These are phyloP conservation scores for Hypericum perforatum DNA, from an alignment of 345 rosid species.

Conservation along the genomic window DNA sequence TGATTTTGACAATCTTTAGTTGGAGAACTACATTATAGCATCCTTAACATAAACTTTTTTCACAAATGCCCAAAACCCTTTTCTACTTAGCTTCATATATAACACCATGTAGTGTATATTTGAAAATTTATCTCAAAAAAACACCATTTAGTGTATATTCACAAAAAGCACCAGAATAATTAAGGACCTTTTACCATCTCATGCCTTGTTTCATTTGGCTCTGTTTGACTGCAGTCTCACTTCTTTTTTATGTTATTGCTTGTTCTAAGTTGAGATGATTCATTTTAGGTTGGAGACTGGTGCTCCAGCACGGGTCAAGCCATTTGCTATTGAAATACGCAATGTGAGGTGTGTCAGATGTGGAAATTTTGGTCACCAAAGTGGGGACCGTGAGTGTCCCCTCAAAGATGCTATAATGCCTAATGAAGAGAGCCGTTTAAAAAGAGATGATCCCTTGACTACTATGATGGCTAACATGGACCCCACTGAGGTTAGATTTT, in stretches of 20 bases:
- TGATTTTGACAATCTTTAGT: too few species aligned
- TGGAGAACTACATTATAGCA: too few species aligned
- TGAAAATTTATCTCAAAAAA: too few species aligned
- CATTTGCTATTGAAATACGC: conserved; percentile 85
- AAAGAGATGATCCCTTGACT: conserved; percentile 92
- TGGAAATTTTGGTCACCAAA: conserved; percentile 87
- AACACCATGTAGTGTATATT: too few species aligned
- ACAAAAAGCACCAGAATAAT: too few species aligned
- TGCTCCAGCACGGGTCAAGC: conserved; percentile 62
- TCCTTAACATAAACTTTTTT: too few species aligned
- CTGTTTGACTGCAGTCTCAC: neutral
- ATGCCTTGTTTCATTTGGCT: too few species aligned
- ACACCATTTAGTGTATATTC: too few species aligned
- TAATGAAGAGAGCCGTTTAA: conserved; percentile 75
- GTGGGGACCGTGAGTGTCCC: conserved; percentile 97
- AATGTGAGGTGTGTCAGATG: conserved; percentile 92
- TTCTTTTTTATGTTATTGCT: neutral
- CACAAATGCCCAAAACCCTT: too few species aligned
- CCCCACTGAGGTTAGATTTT: conserved; percentile 61
- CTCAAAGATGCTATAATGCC: conserved; percentile 96
- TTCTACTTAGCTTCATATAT: too few species aligned
- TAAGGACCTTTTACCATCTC: too few species aligned
- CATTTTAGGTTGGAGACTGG: conserved; percentile 80
- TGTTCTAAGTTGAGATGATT: neutral
- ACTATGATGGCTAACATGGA: conserved; percentile 73